These are phyloP conservation scores for Elsinoe necatrix DNA, from an alignment of 2,329 filamentous ascomycete species.

Conservation along the genomic window DNA sequence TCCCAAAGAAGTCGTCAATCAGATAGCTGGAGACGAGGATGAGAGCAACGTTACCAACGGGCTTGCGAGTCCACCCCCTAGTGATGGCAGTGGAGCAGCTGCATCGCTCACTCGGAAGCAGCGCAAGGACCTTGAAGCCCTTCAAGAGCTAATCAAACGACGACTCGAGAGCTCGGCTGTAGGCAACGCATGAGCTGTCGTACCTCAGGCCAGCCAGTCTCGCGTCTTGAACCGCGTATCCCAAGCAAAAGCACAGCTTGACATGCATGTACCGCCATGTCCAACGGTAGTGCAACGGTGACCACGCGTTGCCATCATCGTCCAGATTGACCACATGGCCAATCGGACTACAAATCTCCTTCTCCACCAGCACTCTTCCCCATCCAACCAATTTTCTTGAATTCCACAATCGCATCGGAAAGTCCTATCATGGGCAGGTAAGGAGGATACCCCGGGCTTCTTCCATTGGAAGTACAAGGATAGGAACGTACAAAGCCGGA, in stretches of 20 bases:
- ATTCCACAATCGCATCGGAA: background rate
- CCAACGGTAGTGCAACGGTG: background rate
- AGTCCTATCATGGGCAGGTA: background rate
- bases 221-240: background rate
- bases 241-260: background rate
- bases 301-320: background rate
- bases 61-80: slow-evolving; percentile 16
- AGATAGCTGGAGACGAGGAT: slow-evolving; percentile 30
- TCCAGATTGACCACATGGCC: background rate
- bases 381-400: background rate
- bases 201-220: background rate
- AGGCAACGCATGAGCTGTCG: background rate
- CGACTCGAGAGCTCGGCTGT: slow-evolving; percentile 19
- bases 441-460: background rate
- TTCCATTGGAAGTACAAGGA: background rate
- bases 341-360: background rate
- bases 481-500: background rate
- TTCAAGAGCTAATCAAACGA: slow-evolving; percentile 31
- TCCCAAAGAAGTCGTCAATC: slow-evolving; percentile 33
- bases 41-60: slow-evolving; percentile 19
- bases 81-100: slow-evolving; percentile 21
- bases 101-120: slow-evolving; percentile 26
- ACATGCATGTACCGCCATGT: background rate
- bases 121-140: slow-evolving; percentile 26
- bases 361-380: background rate